A percentile compares a stretch with the other conserved stretches of the same genome.
Evolutionary conservation across 1,284 basidiomycete species (phyloP).

Genomic region (Apiotrichum veenhuisii): DNA sequence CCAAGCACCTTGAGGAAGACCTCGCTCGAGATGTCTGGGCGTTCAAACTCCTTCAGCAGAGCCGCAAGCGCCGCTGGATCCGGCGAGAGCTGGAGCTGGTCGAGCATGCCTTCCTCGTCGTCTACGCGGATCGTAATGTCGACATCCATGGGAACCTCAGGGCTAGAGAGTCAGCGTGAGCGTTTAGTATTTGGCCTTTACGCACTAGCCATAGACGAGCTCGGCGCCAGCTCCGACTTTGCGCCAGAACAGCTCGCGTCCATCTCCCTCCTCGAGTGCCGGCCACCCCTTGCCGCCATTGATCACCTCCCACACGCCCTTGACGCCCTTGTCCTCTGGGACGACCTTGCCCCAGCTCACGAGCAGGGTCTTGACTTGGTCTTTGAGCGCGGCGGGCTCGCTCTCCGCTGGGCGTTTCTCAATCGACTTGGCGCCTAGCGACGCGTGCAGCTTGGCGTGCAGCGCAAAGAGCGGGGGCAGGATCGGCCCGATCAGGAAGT

Average conservation of each 20-base stretch:
- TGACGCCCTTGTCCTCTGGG: conserved; percentile 55
- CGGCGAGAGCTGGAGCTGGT: conserved; percentile 66
- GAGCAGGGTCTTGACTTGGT: conserved; percentile 58
- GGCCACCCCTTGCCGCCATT: conserved; percentile 53
- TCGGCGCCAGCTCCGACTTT: conserved; percentile 13
- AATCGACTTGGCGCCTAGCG: conserved; percentile 3
- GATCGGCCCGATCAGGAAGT: conserved; percentile 64
- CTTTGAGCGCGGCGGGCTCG: conserved; percentile 48
- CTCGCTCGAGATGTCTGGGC: conserved; percentile 64
- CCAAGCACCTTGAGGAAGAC: conserved; percentile 71
- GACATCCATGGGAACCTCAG: conserved; percentile 12
- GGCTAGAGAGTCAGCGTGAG: background rate
- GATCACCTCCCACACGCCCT: conserved; percentile 62
- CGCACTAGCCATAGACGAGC: conserved; percentile 12
- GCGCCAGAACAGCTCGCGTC: conserved; percentile 30
- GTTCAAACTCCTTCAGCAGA: conserved; percentile 62
- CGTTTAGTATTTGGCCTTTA: background rate
- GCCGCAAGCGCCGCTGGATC: conserved; percentile 64
- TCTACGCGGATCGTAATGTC: conserved; percentile 48
- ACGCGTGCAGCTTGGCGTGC: conserved; percentile 55
- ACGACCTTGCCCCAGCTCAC: conserved; percentile 70
- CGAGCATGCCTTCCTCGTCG: conserved; percentile 56
- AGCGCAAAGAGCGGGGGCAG: conserved; percentile 65
- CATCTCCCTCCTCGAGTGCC: background rate
- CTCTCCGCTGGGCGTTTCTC: conserved; percentile 48